Evolutionary conservation across 441 rosid species (phyloP).

Genomic region (Hura crepitans): DNA sequence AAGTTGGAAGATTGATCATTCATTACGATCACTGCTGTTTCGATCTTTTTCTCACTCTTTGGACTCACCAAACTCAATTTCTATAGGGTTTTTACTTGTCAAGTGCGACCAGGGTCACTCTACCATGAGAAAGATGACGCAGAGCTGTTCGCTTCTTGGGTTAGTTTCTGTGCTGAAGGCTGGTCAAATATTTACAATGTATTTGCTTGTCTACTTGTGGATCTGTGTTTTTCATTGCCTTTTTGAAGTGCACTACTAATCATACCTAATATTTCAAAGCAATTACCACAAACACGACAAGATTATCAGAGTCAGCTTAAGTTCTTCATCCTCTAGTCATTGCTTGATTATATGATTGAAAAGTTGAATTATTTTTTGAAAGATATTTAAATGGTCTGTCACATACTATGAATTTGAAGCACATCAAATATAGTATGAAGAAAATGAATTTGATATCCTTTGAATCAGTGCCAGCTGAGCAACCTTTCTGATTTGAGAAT

Average conservation of each 20-base stretch:
- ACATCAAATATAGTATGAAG: background rate
- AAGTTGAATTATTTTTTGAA: background rate
- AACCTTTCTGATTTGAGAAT: background rate
- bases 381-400: constrained; percentile 2
- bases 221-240: background rate
- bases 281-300: background rate
- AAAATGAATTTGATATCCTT: background rate
- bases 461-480: background rate
- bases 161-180: constrained; percentile 40
- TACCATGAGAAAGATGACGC: constrained; percentile 82
- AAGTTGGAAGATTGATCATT: constrained; percentile 26
- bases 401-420: background rate
- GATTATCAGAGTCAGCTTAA: background rate
- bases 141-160: constrained; percentile 81
- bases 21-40: constrained; percentile 9
- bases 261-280: constrained; percentile 13
- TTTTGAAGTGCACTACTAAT: background rate
- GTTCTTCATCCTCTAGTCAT: background rate
- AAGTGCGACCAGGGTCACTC: constrained; percentile 96
- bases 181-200: background rate
- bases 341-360: background rate
- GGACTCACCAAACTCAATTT: constrained; percentile 21
- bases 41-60: constrained; percentile 6
- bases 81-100: constrained; percentile 73
- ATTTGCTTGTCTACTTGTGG: background rate